Base-by-base conservation (phyloP, 2,329 filamentous ascomycete species). In the Polytolypa hystricis region DNA sequence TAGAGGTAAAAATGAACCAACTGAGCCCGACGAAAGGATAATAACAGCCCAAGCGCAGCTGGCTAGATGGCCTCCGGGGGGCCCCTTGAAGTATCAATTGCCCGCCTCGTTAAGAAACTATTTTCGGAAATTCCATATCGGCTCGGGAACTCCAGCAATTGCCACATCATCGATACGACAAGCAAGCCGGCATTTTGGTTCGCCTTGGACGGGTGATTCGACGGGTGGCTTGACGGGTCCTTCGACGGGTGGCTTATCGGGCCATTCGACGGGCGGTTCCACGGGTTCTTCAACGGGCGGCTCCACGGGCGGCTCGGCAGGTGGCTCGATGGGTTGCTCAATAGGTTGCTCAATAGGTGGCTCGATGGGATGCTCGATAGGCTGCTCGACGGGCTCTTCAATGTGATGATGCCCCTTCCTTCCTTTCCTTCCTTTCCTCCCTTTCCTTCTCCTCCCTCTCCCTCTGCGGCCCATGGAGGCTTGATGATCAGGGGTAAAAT, bases 191-290 rank as follows among this genome's bases (percentile, higher is more conserved):
- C 43, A 47, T 33, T 30, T 37, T 35, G 46, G 42, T 28, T 54
- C 48, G 16, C 44, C 43, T 12, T 44, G 43, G 25, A 53, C 46
- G 38, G 52, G 50, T 32, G 43, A 51, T 6, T 47, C 30, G 20
- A 62, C 57, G 0, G 57, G 53, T 18, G 49, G 44, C 20, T 46
- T 34, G 31, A 49, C 62, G 47, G 65, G 14, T 10, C 30, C 20
- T 3, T 38, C 35, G 15, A 35, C n/a, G 21, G 18, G 12, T 17
- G 12, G 17, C 4, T 34, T 30, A 27, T 39, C n/a, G n/a, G n/a
- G n/a, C n/a, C 20, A 26, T 15, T 6, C 14, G 17, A 20, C 11
- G 9, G 10, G 25, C 2, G n/a, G 16, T 3, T 3, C 12, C 20
- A 53, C 46, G 38, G 52, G 50, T 32, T 43, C 50, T 6, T 47